Evolutionary conservation across 306 rosid genomes (phyloP).

Genomic region (Gastrolobium villosum): DNA sequence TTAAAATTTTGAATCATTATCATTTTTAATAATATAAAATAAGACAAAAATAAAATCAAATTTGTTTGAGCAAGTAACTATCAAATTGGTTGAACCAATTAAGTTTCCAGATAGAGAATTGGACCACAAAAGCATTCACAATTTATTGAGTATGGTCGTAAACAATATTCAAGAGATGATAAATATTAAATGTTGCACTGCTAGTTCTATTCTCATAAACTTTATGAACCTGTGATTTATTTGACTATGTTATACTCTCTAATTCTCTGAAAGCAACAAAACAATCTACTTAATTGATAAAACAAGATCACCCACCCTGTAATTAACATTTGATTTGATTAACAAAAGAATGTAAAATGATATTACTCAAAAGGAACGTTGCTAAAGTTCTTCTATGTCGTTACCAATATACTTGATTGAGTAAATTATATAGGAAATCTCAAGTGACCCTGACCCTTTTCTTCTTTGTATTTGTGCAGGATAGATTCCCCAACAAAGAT

Average conservation of each 20-base stretch:
- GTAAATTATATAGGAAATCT: constrained; percentile 10
- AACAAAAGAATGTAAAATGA: neutral
- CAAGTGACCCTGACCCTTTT: neutral
- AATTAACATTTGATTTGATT: constrained; percentile 18
- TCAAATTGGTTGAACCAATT: constrained; percentile 35
- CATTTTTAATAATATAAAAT: neutral
- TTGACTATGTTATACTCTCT: neutral
- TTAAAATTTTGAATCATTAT: neutral
- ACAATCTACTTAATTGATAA: neutral
- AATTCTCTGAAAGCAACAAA: constrained; percentile 45
- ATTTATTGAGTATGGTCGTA: constrained; percentile 32
- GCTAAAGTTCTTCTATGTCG: constrained; percentile 26
- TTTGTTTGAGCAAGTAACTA: neutral
- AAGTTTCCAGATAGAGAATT: neutral
- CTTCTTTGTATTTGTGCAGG: neutral
- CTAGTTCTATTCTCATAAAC: neutral
- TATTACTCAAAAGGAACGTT: constrained; percentile 4
- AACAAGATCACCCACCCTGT: constrained; percentile 48
- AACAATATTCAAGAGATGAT: neutral
- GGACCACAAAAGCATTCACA: constrained; percentile 26
- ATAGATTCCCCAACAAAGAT: constrained; percentile 41
- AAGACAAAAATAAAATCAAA: neutral
- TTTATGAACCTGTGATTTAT: neutral
- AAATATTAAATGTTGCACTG: neutral
- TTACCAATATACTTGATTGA: neutral